Evolutionary conservation across 192 early-diverging fungal genomes (phyloP), one percentile per base, ranked within the genome.

Genomic region (Coemansia sp.): DNA sequence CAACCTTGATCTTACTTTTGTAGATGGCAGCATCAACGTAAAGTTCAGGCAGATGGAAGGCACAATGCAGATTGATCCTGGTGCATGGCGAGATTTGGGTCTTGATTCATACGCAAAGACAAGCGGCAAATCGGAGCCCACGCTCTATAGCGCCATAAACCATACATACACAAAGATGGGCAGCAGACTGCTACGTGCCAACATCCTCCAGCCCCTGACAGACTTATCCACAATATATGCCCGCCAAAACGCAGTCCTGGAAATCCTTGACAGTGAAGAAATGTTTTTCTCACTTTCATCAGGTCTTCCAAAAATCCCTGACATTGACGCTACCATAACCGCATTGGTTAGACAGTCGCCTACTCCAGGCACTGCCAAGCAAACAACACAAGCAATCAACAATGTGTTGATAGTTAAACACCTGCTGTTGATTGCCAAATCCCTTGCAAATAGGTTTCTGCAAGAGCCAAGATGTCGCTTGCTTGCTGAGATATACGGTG

Each of bases 191-290:
- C 78, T 96, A 29, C 85, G 90, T 5, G 82, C 85, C 33, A 93
- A 86, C 71, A 89, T 95, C 12, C 58, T 96, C 18, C 92, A 94
- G 68, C 94, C 93, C 16, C 66, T 58, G 1, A 74, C 73, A 6
- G 79, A 68, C 21, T 65, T 77, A 25, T 60, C 51, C 35, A 81
- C 79, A 5, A 81, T 81, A 29, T 71, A 64, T 23, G 69, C 69
- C 5, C 59, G 59, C 3, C 72, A 75, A 64, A 67, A 31, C 23
- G 72, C 68, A 25, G 76, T 77, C 0, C 37, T 80, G 23, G 84
- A 75, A 21, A 81, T 74, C 3, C 68, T 67, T 7, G 74, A 68
- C 48, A 78, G 43, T 33, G 83, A 88, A 62, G 82, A 86, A 33
- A 29, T 74, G 3, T 87, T 83, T 58, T 86, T 82, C 46, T 61